These are phyloP conservation scores for Colletotrichum tamarilloi DNA, from an alignment of 2,329 filamentous ascomycete species.

Conservation along the genomic window DNA sequence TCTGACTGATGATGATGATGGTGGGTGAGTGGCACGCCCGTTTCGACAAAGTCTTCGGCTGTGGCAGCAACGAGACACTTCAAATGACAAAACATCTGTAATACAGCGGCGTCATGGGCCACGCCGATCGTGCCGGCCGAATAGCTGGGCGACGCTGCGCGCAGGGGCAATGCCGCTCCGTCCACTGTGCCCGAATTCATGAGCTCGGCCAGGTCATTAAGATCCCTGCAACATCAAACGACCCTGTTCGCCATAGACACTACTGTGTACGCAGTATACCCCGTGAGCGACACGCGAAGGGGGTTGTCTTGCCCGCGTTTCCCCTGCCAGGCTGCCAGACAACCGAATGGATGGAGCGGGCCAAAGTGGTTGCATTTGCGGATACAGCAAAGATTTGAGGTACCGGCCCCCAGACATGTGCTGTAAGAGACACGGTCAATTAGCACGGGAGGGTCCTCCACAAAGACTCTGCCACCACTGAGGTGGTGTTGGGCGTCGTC, in stretches of 20 bases:
- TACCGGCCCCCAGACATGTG: constrained; percentile 14
- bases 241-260: constrained; percentile 18
- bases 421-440: constrained; percentile 26
- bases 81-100: constrained; percentile 18
- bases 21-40: constrained; percentile 24
- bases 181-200: constrained; percentile 3
- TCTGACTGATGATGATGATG: constrained; percentile 29
- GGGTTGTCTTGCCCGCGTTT: constrained; percentile 29
- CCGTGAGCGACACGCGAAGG: constrained; percentile 20
- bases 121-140: constrained; percentile 32
- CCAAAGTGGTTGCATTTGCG: constrained; percentile 21
- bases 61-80: constrained; percentile 4
- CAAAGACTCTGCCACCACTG: constrained; percentile 20
- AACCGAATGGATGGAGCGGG: background rate
- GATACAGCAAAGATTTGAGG: constrained; percentile 14
- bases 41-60: constrained; percentile 31
- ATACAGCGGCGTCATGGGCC: constrained; percentile 26
- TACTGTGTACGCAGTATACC: background rate
- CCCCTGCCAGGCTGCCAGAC: constrained; percentile 17
- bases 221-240: constrained; percentile 22
- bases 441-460: constrained; percentile 1
- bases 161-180: constrained; percentile 10
- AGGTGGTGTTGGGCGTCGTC: constrained; percentile 2
- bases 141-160: background rate
- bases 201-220: constrained; percentile 31